These are phyloP conservation scores for Domatiomyces catenatus DNA, from an alignment of 2,329 filamentous ascomycete species.

Conservation along the genomic window DNA sequence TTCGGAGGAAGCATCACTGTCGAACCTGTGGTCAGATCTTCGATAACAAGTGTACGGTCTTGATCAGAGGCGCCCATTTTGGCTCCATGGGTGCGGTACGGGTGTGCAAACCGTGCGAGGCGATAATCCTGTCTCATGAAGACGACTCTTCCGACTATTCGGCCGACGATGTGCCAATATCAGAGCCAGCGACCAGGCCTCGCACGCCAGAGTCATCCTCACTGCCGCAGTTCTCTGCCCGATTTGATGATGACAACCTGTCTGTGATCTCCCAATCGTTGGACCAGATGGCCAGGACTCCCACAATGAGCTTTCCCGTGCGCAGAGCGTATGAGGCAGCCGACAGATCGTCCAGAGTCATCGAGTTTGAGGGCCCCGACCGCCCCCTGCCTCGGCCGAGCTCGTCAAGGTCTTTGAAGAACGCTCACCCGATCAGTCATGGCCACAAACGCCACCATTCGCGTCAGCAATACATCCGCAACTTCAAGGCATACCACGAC, in stretches of 20 bases:
- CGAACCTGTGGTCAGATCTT: constrained; percentile 95
- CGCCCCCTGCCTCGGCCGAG: constrained; percentile 70
- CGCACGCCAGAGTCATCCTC: constrained; percentile 12
- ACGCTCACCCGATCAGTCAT: constrained; percentile 52
- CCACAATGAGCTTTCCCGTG: constrained; percentile 51
- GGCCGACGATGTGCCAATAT: constrained; percentile 37
- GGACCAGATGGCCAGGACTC: constrained; percentile 34
- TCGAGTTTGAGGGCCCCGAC: constrained; percentile 68
- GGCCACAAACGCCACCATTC: constrained; percentile 76
- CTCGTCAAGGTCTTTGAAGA: constrained; percentile 77
- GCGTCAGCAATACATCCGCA: constrained; percentile 66
- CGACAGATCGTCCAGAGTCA: constrained; percentile 69
- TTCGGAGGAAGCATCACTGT: constrained; percentile 92
- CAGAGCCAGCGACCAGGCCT: constrained; percentile 11
- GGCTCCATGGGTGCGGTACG: constrained; percentile 70
- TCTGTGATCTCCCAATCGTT: constrained; percentile 33
- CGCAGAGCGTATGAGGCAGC: constrained; percentile 55
- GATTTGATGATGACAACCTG: constrained; percentile 31
- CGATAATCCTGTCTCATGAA: constrained; percentile 77
- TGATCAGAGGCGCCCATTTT: constrained; percentile 77
- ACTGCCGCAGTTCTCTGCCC: constrained; percentile 5
- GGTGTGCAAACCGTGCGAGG: constrained; percentile 84
- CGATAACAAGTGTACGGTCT: constrained; percentile 84
- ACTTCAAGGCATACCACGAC: constrained; percentile 55
- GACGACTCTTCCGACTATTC: constrained; percentile 88